A percentile compares a stretch with the other conserved stretches of the same genome.
Conservation (phyloP, 805 yeast genomes). For the Scheffersomyces lignosus region DNA sequence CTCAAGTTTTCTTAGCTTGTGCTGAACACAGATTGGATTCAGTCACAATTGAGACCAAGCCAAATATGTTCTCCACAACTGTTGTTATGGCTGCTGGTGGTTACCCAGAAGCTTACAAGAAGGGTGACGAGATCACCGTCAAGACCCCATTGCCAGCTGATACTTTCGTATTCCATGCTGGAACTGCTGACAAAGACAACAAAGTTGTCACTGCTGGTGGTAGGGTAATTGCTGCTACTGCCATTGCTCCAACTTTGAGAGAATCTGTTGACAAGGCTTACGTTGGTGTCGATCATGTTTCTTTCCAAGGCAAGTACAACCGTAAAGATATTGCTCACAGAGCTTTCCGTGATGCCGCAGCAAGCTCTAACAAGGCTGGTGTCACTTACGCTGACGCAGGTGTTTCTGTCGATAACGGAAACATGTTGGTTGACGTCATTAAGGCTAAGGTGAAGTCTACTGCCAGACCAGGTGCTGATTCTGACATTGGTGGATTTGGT, state of each 20-base stretch:
- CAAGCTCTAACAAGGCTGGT: conserved; percentile 26
- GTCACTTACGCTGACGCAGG: conserved; percentile 95
- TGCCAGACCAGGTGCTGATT: conserved; percentile 92
- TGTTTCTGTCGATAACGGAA: conserved; percentile 96
- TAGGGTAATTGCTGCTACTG: conserved; percentile 93
- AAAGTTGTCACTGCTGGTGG: conserved; percentile 88
- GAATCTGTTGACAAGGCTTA: conserved; percentile 87
- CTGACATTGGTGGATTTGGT: conserved; percentile 98
- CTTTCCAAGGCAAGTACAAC: conserved; percentile 74
- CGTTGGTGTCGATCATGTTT: conserved; percentile 73
- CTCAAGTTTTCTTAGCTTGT: conserved; percentile 88
- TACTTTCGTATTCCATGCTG: conserved; percentile 91
- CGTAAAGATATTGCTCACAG: conserved; percentile 95
- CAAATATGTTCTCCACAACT: conserved; percentile 73
- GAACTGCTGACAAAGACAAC: conserved; percentile 66
- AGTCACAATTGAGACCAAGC: conserved; percentile 55
- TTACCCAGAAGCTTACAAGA: conserved; percentile 83
- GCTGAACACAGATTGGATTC: conserved; percentile 94
- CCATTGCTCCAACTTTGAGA: conserved; percentile 71
- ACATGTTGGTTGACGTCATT: conserved; percentile 83
- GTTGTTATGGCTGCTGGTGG: conserved; percentile 98
- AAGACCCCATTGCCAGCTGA: conserved; percentile 47
- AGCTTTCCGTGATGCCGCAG: conserved; percentile 67
- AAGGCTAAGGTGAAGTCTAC: conserved; percentile 90
- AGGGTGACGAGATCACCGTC: conserved; percentile 82